A percentile compares a stretch with the other conserved stretches of the same genome.
These are phyloP conservation scores for Xerocomellus chrysenteron DNA, from an alignment of 768 basidiomycete species.

Conservation along the genomic window DNA sequence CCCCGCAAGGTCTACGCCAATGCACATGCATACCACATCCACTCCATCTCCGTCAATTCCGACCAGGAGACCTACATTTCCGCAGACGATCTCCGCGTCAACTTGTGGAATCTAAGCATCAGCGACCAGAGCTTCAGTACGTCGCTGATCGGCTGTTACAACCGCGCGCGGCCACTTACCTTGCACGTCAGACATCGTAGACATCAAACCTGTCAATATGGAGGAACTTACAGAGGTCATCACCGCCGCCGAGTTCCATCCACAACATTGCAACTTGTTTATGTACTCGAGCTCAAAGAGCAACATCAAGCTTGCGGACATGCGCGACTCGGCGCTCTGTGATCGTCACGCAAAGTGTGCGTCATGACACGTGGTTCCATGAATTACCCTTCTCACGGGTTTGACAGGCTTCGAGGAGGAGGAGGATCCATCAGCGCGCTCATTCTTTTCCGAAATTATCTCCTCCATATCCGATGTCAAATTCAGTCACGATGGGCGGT, in stretches of 20 bases:
- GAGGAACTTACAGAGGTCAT: constrained; percentile 99
- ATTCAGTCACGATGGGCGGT: constrained; percentile 96
- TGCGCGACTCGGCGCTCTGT: constrained; percentile 97
- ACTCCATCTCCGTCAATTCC: constrained; percentile 98
- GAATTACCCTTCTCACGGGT: constrained; percentile 11
- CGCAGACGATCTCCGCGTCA: constrained; percentile 96
- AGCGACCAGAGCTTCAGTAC: constrained; percentile 98
- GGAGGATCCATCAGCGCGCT: constrained; percentile 94
- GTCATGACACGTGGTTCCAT: constrained; percentile 29
- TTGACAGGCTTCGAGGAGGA: constrained; percentile 93
- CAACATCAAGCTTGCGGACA: constrained; percentile 99
- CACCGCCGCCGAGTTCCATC: constrained; percentile 99
- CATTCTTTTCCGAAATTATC: constrained; percentile 99
- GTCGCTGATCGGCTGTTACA: constrained; percentile 34
- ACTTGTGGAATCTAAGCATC: constrained; percentile 98
- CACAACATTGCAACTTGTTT: constrained; percentile 95
- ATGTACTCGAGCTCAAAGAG: constrained; percentile 99
- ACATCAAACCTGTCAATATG: constrained; percentile 99
- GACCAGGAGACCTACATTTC: constrained; percentile 99
- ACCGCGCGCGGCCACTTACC: constrained; percentile 4
- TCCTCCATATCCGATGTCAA: constrained; percentile 99
- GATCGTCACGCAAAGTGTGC: constrained; percentile 94
- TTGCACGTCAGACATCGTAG: constrained; percentile 81
- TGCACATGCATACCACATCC: constrained; percentile 99
- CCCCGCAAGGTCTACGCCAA: constrained; percentile 99